Percentiles rank a stretch among this genome's conserved stretches.
These are phyloP conservation scores for Sphaerostilbella broomeana DNA, from an alignment of 2,329 filamentous ascomycete species.

Conservation along the genomic window DNA sequence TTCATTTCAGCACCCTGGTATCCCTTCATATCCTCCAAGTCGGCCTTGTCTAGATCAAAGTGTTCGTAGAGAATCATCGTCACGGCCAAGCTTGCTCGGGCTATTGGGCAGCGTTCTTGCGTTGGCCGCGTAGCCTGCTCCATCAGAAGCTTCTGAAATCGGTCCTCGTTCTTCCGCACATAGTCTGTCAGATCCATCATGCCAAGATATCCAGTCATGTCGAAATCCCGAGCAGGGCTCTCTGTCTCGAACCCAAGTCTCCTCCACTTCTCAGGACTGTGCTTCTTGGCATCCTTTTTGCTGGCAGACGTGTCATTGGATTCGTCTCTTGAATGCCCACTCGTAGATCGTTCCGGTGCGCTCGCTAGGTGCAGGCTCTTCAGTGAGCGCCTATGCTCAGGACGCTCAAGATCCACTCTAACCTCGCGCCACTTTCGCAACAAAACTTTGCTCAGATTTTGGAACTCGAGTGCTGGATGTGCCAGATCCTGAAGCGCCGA, in stretches of 20 bases:
- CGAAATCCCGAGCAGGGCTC: constrained; percentile 79
- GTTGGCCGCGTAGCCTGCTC: constrained; percentile 74
- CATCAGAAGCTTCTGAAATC: constrained; percentile 83
- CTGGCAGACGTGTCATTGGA: constrained; percentile 27
- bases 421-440: constrained; percentile 84
- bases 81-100: constrained; percentile 76
- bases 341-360: constrained; percentile 52
- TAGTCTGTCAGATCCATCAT: constrained; percentile 98
- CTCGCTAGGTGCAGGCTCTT: constrained; percentile 82
- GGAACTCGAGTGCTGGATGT: constrained; percentile 86
- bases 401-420: constrained; percentile 73
- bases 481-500: constrained; percentile 85
- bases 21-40: constrained; percentile 69
- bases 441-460: constrained; percentile 81
- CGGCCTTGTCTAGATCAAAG: constrained; percentile 84
- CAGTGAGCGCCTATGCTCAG: constrained; percentile 81
- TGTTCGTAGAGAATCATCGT: constrained; percentile 89
- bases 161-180: constrained; percentile 83
- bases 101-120: constrained; percentile 75
- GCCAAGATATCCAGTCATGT: constrained; percentile 77
- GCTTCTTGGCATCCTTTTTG: constrained; percentile 59
- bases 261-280: constrained; percentile 89
- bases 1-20: constrained; percentile 69
- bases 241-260: constrained; percentile 88
- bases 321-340: constrained; percentile 34